Base-by-base conservation (phyloP, 805 yeast species). In the Saitoella complicata region DNA sequence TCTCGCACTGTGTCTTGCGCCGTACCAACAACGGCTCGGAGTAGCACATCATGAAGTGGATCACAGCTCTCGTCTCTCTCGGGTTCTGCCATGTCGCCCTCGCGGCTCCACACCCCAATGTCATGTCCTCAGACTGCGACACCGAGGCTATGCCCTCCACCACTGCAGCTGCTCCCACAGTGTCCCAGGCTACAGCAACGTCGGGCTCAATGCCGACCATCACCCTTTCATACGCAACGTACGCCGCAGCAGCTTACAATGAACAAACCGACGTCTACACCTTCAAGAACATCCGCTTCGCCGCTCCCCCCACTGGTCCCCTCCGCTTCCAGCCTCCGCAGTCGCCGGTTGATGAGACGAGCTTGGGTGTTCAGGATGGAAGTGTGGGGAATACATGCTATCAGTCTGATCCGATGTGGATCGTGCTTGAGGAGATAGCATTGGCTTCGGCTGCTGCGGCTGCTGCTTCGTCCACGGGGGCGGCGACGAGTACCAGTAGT, bases 281-380 rank as follows among this genome's bases (percentile, higher is more conserved):
- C 36, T 39, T 39, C 38, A 40, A 35, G 35, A 49, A 50, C 43
- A 47, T 50, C 32, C 48, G 52, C 10, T 50, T 46, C 41, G 53
- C 53, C 4, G 49, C 50, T 5, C 52, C 53, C 4, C 53, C 53
- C 5, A 33, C 37, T 9, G 51, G 49, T 5, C 13, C 30, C 11
- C 50, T 37, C 5, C 50, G 53, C 5, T 50, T 50, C 40, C 41
- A 43, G 34, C 31, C 12, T 4, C 53, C 53, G 7, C 38, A 45
- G 41, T 38, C 46, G 5, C 53, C 53, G 6, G 12, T 43, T 31
- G 43, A 36, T 30, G 31, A 39, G 10, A 41, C 37, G 36, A 41
- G 33, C 21, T 21, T 21, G 21, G 52, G 44, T 5, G 29, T 50
- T 13, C 44, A 46, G 7, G 47, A 42, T 12, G 53, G 53, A 8